Evolutionary conservation across 192 early-diverging fungal species (phyloP), one percentile per base, ranked within the genome.

Genomic region (Coemansia sp.): DNA sequence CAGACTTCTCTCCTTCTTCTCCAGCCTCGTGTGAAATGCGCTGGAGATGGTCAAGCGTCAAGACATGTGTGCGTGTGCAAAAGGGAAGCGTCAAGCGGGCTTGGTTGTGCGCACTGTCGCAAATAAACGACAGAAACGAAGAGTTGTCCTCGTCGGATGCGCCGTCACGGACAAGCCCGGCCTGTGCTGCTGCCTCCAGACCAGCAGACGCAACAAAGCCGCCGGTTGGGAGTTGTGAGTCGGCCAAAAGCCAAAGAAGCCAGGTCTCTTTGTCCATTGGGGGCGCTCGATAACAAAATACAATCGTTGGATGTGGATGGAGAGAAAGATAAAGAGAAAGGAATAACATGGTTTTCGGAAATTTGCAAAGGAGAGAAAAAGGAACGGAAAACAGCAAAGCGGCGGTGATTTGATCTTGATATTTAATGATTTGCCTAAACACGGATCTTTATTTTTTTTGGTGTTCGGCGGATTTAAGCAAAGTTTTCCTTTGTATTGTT

Each of bases 191-290:
- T 3, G 94, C 90, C 73, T 98, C 96, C 8, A 98, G 86, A 0
- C 95, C 96, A 8, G 88, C 87, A 9, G 95, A 97, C 18, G 95
- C 90, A 18, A 98, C 92, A 78, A 98, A 98, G 8, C 96, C 96
- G 26, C 96, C 95, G 0, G 93, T 95, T 1, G 96, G 96, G 9
- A 98, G 85, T 47, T 94, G 92, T 8, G 95, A 97, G 80, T 98
- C 96, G 5, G 93, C 88, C 18, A 98, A 84, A 66, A 93, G 85
- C 80, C 89, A 91, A 8, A 94, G 86, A 6, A 94, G 82, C 93
- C 91, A 95, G 18, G 85, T 81, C 54, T 84, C 82, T 26, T 71
- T 61, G 41, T 77, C 75, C 80, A 82, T 82, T 68, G 45, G 40
- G 40, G 39, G 26, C 26, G 26, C 26, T 26, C 26, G 8, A 57